Base-by-base conservation (phyloP, 164 flowering plant genomes). In the Aristolochia californica region DNA sequence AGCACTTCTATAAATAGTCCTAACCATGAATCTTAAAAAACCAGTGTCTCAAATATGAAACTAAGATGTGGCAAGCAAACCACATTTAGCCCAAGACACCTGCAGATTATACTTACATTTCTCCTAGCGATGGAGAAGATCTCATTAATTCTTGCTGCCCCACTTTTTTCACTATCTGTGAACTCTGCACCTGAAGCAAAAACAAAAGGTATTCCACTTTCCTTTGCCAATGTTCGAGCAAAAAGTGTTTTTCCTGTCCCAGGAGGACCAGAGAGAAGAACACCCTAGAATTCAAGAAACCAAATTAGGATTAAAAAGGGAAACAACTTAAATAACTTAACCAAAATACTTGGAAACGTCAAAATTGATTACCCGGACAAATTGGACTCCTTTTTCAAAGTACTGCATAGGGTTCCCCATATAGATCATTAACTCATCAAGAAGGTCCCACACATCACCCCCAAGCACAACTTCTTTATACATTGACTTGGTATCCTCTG, bases 101-200 rank as follows among this genome's bases (percentile, higher is more conserved):
- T 11, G n/a, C n/a, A n/a, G 17, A 47, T 18, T 23, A 48, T 10
- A 38, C 77, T 77, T 73, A 93, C 98, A 73, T 93, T 89, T 83
- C 91, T 80, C 68, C 98, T 82, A 43, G 97, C 98, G 55, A 77
- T 77, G 30, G 89, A 80, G 72, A 93, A 93, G 72, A 93, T 76
- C 64, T 93, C 87, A 76, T 85, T 85, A 56, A 93, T 87, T 75
- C 82, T 84, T 63, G 89, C 87, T 49, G 87, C 84, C 34, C 98
- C 98, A 83, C 94, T 80, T 68, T 80, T 83, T 64, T 88, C 94
- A 76, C 87, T 89, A 65, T 88, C 96, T 13, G 88, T 82, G 67
- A 93, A 93, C 78, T 93, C 98, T 47, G 98, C 97, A 70, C 96
- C 98, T 53, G 98, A 85, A 67, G 98, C 97, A 83, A 81, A 93